Evolutionary conservation across 805 yeast genomes (phyloP).

Genomic region (Citeromyces nyonsensis): DNA sequence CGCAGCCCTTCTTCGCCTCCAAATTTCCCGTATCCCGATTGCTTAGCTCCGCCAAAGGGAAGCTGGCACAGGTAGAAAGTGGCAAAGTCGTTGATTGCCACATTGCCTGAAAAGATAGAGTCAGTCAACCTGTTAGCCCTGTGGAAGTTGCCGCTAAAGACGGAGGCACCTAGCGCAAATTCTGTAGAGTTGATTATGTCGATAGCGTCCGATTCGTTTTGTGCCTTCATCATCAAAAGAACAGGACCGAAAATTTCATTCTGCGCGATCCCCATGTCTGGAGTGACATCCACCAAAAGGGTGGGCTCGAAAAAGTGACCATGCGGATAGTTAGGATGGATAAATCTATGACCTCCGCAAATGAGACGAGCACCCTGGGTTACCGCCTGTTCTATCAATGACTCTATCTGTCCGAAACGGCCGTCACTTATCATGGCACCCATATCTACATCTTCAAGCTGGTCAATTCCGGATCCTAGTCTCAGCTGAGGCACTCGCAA

Average conservation of each 20-base stretch:
- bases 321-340: constrained; percentile 87
- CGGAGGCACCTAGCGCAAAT: constrained; percentile 86
- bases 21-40: constrained; percentile 93
- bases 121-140: constrained; percentile 51
- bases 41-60: constrained; percentile 92
- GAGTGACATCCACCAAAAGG: constrained; percentile 64
- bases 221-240: constrained; percentile 64
- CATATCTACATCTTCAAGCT: constrained; percentile 80
- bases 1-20: constrained; percentile 96
- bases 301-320: constrained; percentile 94
- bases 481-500: constrained; percentile 47
- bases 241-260: constrained; percentile 95
- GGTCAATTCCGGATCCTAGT: constrained; percentile 86
- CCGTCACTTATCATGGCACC: constrained; percentile 86
- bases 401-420: constrained; percentile 55
- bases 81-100: constrained; percentile 95
- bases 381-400: constrained; percentile 59
- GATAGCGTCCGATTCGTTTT: constrained; percentile 49
- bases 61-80: constrained; percentile 90
- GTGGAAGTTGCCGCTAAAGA: constrained; percentile 54
- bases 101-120: constrained; percentile 67
- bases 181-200: constrained; percentile 69
- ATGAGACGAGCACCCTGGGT: constrained; percentile 65
- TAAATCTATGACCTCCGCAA: constrained; percentile 66
- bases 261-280: constrained; percentile 65